These are phyloP conservation scores for Corylus heterophylla DNA, from an alignment of 306 rosid species.

Conservation along the genomic window DNA sequence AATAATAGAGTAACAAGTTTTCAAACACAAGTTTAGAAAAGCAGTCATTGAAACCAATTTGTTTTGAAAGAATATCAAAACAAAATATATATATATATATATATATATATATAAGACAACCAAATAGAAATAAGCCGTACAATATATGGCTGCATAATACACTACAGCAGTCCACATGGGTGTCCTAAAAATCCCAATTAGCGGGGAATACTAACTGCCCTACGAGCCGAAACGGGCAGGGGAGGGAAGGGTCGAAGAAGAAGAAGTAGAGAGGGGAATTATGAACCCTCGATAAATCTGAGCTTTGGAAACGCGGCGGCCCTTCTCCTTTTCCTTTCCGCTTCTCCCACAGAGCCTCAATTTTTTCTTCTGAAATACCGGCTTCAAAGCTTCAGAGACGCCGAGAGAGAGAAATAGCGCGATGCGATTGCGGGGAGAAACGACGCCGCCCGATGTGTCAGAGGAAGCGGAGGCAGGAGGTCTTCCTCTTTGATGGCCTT, in stretches of 20 bases:
- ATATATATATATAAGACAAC: no score
- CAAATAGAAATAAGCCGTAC: not conserved
- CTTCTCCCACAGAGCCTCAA: no score
- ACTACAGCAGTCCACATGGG: no score
- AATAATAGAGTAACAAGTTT: no score
- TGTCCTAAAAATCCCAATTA: not conserved
- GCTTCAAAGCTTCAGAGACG: no score
- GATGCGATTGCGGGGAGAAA: slow-evolving; percentile 67
- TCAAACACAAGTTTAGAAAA: no score
- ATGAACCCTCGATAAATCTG: slow-evolving; percentile 19
- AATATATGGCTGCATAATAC: not conserved
- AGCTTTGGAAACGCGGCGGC: slow-evolving; percentile 12
- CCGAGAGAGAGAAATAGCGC: slow-evolving; percentile 24
- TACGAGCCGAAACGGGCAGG: not conserved
- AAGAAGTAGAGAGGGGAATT: not conserved
- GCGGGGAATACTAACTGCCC: not conserved
- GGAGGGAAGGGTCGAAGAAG: not conserved
- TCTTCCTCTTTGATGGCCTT: slow-evolving; percentile 83
- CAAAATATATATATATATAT: no score
- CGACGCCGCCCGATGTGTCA: slow-evolving; percentile 76
- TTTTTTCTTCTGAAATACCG: no score
- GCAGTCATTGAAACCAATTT: no score
- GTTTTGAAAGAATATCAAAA: no score
- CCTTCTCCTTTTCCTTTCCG: not conserved
- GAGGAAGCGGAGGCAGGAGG: slow-evolving; percentile 31